These are phyloP conservation scores for Corymbia calophylla DNA, from an alignment of 441 rosid genomes.

Conservation along the genomic window DNA sequence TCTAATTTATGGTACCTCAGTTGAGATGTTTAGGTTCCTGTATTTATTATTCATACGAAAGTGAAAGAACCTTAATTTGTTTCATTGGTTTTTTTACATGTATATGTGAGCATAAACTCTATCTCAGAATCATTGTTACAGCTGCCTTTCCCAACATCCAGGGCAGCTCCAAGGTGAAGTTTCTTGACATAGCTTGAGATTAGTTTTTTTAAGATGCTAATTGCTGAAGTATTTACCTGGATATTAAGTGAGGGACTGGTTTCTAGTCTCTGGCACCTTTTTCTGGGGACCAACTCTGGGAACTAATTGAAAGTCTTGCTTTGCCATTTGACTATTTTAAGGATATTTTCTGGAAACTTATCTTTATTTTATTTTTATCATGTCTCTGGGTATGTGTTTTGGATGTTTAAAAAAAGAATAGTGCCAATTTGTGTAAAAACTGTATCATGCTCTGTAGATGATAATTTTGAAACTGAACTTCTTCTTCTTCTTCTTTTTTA, in stretches of 20 bases:
- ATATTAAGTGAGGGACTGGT: neutral
- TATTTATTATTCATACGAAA: neutral
- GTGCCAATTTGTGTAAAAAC: neutral
- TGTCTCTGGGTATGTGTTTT: neutral
- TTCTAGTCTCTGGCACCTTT: neutral
- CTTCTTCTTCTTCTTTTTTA: too few relatives aligned
- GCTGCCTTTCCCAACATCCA: neutral
- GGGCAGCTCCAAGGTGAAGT: neutral
- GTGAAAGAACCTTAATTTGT: neutral
- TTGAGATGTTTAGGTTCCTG: neutral
- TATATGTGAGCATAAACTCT: neutral
- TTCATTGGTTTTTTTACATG: too few relatives aligned
- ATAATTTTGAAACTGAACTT: neutral
- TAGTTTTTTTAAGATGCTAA: neutral
- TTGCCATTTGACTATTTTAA: neutral
- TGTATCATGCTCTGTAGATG: neutral
- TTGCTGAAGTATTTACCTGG: neutral
- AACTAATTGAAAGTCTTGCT: neutral
- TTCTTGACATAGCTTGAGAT: neutral
- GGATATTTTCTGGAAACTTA: neutral
- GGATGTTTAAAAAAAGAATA: neutral
- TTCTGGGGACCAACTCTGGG: neutral
- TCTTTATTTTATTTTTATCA: neutral
- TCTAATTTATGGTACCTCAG: neutral
- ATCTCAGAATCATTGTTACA: neutral